Evolutionary conservation across 192 early-diverging fungal species (phyloP).

Genomic region (Gryganskiella cystojenkinii): DNA sequence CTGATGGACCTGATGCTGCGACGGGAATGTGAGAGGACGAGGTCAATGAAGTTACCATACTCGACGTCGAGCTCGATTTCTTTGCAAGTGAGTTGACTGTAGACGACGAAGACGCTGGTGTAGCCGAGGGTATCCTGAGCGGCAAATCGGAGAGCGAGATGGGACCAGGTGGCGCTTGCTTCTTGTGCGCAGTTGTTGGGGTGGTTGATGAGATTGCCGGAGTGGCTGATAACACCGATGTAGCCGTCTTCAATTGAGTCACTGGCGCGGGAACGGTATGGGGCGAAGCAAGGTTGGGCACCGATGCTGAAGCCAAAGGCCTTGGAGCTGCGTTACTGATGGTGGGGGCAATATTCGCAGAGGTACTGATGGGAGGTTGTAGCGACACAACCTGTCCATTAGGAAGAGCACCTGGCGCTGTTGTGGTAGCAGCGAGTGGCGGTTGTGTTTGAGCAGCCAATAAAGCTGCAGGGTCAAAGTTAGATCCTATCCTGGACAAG

Average conservation of each 20-base stretch:
- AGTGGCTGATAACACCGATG: no score
- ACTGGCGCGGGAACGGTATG: no score
- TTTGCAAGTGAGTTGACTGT: slow-evolving; percentile 5
- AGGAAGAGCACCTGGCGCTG: slow-evolving; percentile 3
- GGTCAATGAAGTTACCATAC: no score
- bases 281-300: no score
- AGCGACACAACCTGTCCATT: not conserved
- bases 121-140: slow-evolving; percentile 10
- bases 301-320: no score
- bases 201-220: not conserved
- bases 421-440: not conserved
- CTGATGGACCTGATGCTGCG: no score
- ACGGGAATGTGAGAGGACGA: no score
- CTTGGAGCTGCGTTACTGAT: not conserved
- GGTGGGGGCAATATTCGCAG: not conserved
- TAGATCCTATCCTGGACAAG: slow-evolving; percentile 49
- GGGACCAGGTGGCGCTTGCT: slow-evolving; percentile 4
- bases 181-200: not conserved
- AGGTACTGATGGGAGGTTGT: not conserved
- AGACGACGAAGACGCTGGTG: not conserved
- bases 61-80: no score
- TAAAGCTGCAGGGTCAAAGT: slow-evolving; percentile 40
- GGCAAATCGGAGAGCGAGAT: slow-evolving; percentile 46
- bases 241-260: no score
- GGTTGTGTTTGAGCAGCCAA: slow-evolving; percentile 14